Evolutionary conservation across 768 basidiomycete genomes (phyloP).

Genomic region (Boletus fagicola): DNA sequence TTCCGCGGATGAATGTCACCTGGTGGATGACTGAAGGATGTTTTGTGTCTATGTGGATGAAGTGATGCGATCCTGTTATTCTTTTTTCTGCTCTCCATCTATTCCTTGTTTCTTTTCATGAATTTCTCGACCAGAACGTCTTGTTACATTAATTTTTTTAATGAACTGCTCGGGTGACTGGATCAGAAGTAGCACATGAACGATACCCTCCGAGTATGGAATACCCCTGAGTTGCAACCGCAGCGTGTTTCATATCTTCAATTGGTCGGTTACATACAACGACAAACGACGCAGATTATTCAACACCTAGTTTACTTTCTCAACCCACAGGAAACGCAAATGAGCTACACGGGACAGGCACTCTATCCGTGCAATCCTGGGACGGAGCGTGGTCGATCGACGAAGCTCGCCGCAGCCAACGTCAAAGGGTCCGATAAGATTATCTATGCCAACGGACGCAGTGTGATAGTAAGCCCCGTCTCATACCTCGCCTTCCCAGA

Average conservation of each 20-base stretch:
- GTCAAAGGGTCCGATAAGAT: constrained; percentile 57
- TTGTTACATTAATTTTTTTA: constrained; percentile 7
- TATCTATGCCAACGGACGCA: constrained; percentile 81
- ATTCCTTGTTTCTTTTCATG: background rate
- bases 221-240: constrained; percentile 19
- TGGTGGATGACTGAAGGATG: constrained; percentile 24
- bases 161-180: background rate
- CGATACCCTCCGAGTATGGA: constrained; percentile 8
- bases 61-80: background rate
- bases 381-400: constrained; percentile 64
- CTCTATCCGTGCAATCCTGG: constrained; percentile 68
- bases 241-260: constrained; percentile 10
- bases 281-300: background rate
- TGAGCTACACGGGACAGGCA: constrained; percentile 51
- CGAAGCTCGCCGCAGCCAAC: constrained; percentile 70
- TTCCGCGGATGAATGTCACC: constrained; percentile 22
- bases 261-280: background rate
- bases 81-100: constrained; percentile 18
- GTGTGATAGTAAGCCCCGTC: constrained; percentile 70
- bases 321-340: constrained; percentile 19
- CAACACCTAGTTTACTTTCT: background rate
- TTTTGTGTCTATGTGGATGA: background rate
- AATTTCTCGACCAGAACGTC: background rate
- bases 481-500: background rate
- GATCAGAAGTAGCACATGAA: too few relatives aligned